These are phyloP conservation scores for Peterozyma toletana DNA, from an alignment of 805 yeast species.

Conservation along the genomic window DNA sequence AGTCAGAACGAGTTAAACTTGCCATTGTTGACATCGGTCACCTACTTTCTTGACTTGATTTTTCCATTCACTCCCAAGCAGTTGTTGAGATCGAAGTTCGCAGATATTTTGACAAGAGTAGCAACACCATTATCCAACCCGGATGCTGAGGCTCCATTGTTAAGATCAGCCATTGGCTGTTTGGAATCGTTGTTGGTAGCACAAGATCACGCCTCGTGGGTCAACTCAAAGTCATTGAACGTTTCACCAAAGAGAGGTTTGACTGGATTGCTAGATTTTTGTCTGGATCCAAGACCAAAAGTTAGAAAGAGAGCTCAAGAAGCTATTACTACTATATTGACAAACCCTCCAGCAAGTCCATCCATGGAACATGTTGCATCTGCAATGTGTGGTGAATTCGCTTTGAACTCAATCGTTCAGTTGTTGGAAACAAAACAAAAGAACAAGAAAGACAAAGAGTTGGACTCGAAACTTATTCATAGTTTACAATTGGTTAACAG, in stretches of 20 bases:
- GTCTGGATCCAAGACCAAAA: slow-evolving; percentile 87
- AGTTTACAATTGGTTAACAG: slow-evolving; percentile 67
- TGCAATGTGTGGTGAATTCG: slow-evolving; percentile 58
- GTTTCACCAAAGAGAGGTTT: slow-evolving; percentile 78
- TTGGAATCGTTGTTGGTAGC: slow-evolving; percentile 72
- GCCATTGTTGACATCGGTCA: slow-evolving; percentile 64
- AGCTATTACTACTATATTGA: slow-evolving; percentile 60
- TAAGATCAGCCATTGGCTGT: slow-evolving; percentile 80
- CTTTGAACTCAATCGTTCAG: slow-evolving; percentile 46
- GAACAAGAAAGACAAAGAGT: slow-evolving; percentile 38
- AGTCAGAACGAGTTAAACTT: slow-evolving; percentile 47
- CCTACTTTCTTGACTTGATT: slow-evolving; percentile 76
- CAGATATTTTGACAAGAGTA: slow-evolving; percentile 68
- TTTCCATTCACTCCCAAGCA: slow-evolving; percentile 67
- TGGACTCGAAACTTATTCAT: slow-evolving; percentile 59
- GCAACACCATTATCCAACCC: slow-evolving; percentile 73
- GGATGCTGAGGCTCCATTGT: slow-evolving; percentile 70
- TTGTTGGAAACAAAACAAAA: slow-evolving; percentile 30
- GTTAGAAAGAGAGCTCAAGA: slow-evolving; percentile 94
- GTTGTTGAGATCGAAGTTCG: slow-evolving; percentile 66
- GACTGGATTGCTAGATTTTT: slow-evolving; percentile 67
- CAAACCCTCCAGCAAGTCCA: slow-evolving; percentile 70
- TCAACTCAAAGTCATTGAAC: slow-evolving; percentile 36
- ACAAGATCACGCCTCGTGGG: slow-evolving; percentile 81
- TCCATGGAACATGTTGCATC: slow-evolving; percentile 74